Conservation (phyloP, 2,329 filamentous ascomycete genomes). For the Botrytis medusae region DNA sequence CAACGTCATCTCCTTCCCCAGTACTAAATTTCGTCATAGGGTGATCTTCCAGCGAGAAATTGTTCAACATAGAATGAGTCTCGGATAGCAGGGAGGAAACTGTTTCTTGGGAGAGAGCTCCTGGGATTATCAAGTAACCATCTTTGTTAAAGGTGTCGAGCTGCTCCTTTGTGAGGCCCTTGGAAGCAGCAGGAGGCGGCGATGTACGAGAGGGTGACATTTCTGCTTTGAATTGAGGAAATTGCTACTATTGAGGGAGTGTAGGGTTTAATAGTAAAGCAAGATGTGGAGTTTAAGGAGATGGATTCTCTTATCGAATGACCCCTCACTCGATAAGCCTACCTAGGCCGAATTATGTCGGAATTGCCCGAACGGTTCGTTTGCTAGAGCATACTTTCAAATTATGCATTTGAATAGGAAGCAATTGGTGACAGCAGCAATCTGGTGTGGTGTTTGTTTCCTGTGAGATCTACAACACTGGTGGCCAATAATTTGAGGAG, state of each 20-base stretch:
- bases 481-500: neutral
- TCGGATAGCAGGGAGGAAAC: conserved; percentile 69
- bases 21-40: conserved; percentile 94
- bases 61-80: conserved; percentile 70
- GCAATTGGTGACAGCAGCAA: neutral
- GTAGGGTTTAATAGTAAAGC: neutral
- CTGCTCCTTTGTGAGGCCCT: conserved; percentile 66
- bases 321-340: neutral
- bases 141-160: conserved; percentile 72
- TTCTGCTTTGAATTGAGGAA: neutral
- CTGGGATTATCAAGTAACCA: conserved; percentile 85
- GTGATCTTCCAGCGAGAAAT: conserved; percentile 78
- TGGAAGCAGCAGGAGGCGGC: neutral
- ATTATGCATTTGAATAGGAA: neutral
- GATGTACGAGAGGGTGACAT: conserved; percentile 3
- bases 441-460: neutral
- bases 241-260: neutral
- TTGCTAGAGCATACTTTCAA: neutral
- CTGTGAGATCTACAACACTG: neutral
- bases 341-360: neutral
- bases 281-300: neutral
- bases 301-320: conserved; percentile 8
- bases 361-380: neutral
- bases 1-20: conserved; percentile 59
- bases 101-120: conserved; percentile 67